Evolutionary conservation across 768 basidiomycete species (phyloP).

Genomic region (Trametes elegans): DNA sequence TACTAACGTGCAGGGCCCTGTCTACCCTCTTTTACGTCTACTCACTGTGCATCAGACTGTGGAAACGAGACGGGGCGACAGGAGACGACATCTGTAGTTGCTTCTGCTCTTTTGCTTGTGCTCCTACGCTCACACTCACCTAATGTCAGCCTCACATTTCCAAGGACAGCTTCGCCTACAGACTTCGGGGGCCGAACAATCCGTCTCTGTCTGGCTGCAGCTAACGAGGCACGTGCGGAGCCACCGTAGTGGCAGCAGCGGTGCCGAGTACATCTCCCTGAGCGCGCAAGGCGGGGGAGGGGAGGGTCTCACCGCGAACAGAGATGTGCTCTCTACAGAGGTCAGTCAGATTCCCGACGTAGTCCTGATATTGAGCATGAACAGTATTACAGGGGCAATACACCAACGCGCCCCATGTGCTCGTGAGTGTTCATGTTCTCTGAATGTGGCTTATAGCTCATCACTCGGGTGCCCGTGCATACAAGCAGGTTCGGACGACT

Average conservation of each 20-base stretch:
- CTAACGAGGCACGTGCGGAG: constrained; percentile 72
- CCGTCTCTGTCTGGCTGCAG: constrained; percentile 74
- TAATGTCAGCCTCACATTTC: constrained; percentile 36
- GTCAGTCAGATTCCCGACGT: background rate
- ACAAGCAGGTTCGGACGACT: background rate
- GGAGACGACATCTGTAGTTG: background rate
- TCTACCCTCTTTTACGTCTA: too few species aligned
- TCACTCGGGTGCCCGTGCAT: too few species aligned
- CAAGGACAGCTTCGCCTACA: constrained; percentile 37
- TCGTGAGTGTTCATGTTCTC: constrained; percentile 30
- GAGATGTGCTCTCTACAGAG: constrained; percentile 5
- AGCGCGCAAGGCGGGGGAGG: constrained; percentile 3
- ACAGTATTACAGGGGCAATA: constrained; percentile 33
- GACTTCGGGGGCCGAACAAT: background rate
- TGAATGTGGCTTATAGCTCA: background rate
- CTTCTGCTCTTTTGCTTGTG: too few species aligned
- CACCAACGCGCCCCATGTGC: constrained; percentile 43
- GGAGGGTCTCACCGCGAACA: background rate
- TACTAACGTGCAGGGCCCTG: too few species aligned
- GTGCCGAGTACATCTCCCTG: constrained; percentile 68
- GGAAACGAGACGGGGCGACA: constrained; percentile 32
- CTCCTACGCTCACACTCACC: background rate
- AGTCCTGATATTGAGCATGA: background rate
- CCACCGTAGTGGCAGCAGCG: constrained; percentile 55
- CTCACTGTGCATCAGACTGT: constrained; percentile 24